These are phyloP conservation scores for Exophiala sp. DNA, from an alignment of 2,329 filamentous ascomycete genomes.

Conservation along the genomic window DNA sequence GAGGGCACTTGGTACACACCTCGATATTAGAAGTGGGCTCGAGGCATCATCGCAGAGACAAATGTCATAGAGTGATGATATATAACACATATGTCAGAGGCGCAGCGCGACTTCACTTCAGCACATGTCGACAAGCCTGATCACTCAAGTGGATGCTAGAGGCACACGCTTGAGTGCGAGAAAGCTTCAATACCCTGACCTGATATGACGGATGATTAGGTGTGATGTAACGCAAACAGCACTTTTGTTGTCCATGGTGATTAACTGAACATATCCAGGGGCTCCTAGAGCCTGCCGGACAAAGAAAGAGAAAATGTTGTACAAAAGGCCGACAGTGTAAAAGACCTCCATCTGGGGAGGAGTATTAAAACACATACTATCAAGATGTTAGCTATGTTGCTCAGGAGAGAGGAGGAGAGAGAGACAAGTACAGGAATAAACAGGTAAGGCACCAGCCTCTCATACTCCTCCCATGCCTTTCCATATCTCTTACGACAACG, in stretches of 20 bases:
- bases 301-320: neutral
- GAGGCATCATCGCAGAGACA: neutral
- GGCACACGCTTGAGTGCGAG: too few relatives aligned
- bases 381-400: neutral
- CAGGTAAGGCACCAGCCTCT: slow-evolving; percentile 70
- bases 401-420: neutral
- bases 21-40: neutral
- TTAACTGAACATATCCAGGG: neutral
- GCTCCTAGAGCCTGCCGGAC: neutral
- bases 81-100: neutral
- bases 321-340: neutral
- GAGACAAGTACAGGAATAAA: slow-evolving; percentile 66
- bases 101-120: neutral
- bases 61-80: neutral
- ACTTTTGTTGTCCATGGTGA: neutral
- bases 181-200: neutral
- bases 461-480: slow-evolving; percentile 74
- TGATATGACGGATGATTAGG: neutral
- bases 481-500: slow-evolving; percentile 73
- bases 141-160: too few relatives aligned
- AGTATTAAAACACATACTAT: neutral
- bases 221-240: neutral
- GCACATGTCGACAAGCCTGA: too few relatives aligned
- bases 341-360: neutral
- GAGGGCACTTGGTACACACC: neutral